These are phyloP conservation scores for Clonostachys rhizophaga DNA, from an alignment of 2,329 filamentous ascomycete species.

Conservation along the genomic window DNA sequence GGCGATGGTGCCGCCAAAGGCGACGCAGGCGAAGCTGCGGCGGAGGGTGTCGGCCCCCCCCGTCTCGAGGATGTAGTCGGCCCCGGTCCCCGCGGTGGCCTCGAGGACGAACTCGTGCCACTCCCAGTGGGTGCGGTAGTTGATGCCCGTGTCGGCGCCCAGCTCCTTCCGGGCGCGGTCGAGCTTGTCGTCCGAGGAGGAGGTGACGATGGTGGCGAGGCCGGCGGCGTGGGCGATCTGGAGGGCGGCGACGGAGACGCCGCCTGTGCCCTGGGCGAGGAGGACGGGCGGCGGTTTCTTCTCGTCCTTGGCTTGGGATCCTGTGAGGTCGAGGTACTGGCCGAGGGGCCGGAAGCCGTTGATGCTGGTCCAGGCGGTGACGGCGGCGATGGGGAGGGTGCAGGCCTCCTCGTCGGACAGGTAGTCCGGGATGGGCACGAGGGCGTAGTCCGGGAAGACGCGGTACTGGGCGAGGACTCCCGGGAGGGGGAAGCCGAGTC, in stretches of 20 bases:
- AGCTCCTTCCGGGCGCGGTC: slow-evolving; percentile 34
- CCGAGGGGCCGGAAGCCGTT: slow-evolving; percentile 54
- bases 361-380: slow-evolving; percentile 63
- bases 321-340: slow-evolving; percentile 24
- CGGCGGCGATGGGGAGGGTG: slow-evolving; percentile 54
- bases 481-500: slow-evolving; percentile 55
- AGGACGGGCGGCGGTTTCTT: slow-evolving; percentile 23
- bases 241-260: slow-evolving; percentile 44
- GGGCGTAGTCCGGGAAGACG: slow-evolving; percentile 49
- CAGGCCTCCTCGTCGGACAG: slow-evolving; percentile 54
- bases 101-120: slow-evolving; percentile 45
- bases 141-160: slow-evolving; percentile 47
- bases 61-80: slow-evolving; percentile 50
- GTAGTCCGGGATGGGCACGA: slow-evolving; percentile 53
- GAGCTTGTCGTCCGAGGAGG: slow-evolving; percentile 47
- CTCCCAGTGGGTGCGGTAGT: slow-evolving; percentile 45
- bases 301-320: neutral
- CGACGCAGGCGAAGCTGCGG: slow-evolving; percentile 46
- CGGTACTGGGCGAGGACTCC: slow-evolving; percentile 56
- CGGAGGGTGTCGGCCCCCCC: slow-evolving; percentile 46
- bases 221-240: slow-evolving; percentile 50
- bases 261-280: slow-evolving; percentile 50
- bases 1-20: slow-evolving; percentile 49
- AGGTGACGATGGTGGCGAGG: slow-evolving; percentile 46
- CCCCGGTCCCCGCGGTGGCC: slow-evolving; percentile 38